Conservation (phyloP, 495 filamentous ascomycete genomes). For the Chlorociboria aeruginascens region DNA sequence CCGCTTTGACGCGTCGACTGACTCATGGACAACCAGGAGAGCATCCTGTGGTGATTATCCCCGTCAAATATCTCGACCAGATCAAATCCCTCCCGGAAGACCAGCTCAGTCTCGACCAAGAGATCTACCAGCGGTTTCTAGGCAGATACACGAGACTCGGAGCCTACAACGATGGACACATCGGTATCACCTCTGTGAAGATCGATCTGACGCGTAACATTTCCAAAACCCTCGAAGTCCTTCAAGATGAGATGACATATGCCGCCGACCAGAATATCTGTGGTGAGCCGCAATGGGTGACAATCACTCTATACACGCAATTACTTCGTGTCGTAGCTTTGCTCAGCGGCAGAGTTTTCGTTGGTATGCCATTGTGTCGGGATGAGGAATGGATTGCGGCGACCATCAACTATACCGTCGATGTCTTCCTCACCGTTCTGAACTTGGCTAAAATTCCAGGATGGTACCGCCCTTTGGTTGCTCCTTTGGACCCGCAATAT, state of each 20-base stretch:
- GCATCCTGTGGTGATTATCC: too few species aligned
- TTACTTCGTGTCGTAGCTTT: conserved; percentile 39
- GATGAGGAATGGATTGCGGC: conserved; percentile 44
- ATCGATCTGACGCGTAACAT: conserved; percentile 11
- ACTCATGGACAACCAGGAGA: too few species aligned
- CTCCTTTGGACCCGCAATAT: conserved; percentile 16
- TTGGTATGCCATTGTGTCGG: conserved; percentile 39
- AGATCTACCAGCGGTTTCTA: background rate
- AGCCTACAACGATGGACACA: background rate
- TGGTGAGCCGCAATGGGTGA: conserved; percentile 25
- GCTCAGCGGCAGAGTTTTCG: conserved; percentile 45
- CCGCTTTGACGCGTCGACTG: too few species aligned
- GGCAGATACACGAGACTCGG: conserved; percentile 10
- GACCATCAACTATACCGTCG: conserved; percentile 44
- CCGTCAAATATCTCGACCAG: conserved; percentile 6
- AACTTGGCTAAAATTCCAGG: conserved; percentile 20
- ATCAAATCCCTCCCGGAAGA: conserved; percentile 2
- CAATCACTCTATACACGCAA: conserved; percentile 24
- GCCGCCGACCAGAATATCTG: conserved; percentile 10
- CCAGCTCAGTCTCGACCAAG: background rate
- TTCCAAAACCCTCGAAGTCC: background rate
- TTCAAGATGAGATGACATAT: conserved; percentile 3
- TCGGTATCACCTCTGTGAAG: conserved; percentile 2
- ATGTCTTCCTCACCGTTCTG: conserved; percentile 26
- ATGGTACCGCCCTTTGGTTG: conserved; percentile 24